Base-by-base conservation (phyloP, 1,284 basidiomycete genomes). In the Tetrapyrgos nigripes region DNA sequence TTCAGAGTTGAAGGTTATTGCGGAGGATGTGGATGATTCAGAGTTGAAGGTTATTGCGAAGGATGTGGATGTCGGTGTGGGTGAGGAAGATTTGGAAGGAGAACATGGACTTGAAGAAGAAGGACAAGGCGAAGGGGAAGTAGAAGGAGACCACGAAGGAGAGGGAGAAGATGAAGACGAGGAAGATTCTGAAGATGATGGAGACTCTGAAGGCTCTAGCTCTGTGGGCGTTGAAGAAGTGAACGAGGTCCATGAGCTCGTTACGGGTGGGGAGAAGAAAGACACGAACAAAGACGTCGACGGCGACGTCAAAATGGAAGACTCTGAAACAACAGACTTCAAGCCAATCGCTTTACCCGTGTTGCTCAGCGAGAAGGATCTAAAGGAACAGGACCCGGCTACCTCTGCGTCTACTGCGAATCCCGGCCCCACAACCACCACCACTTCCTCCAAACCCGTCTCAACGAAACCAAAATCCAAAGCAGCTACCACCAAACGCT, bases 401-500 rank as follows among this genome's bases (percentile, higher is more conserved):
- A 27, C 52, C 21, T 23, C 60, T 13, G 24, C 31, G 44, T 23
- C 53, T 37, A 50, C 56, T 62, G 57, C 55, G 56, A 46, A 50
- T 50, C 29, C 45, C 60, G 29, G 23, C 51, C 24, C 55, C 31
- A 17, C 50, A 24, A 58, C 60, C 24, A 61, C 65, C 31, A 61
- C 63, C 40, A 58, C 64, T 45, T 48, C 64, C 17, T 48, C 64
- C 31, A 59, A 67, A 64, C 61, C 68, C 55, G 40, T 61, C 31
- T 66, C 69, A 29, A 59, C 66, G 13, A 56, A 60, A 46, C 69
- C 70, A 48, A 66, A 67, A 64, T 66, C 67, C 54, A 67, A 66
- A 65, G 65, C 63, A 47, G n/a, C n/a, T n/a, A n/a, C n/a, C n/a
- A n/a, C n/a, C n/a, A n/a, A n/a, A n/a, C 58, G 64, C 52, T 59